Evolutionary conservation across 1,284 basidiomycete genomes (phyloP).

Genomic region (Caloboletus firmus): DNA sequence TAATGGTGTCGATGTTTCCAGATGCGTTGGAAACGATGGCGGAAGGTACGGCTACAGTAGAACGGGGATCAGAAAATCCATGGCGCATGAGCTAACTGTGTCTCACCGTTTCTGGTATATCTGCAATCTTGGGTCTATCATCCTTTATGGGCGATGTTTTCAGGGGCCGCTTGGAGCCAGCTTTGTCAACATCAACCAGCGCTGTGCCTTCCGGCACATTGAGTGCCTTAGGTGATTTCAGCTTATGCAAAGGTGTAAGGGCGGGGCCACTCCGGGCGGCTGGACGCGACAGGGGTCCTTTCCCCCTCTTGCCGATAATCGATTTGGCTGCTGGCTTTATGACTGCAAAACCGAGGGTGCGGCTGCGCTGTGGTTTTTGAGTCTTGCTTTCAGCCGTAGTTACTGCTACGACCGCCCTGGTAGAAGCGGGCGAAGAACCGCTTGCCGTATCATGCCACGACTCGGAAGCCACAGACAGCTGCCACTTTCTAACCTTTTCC

Average conservation of each 20-base stretch:
- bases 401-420: neutral
- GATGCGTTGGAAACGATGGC: slow-evolving; percentile 32
- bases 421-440: slow-evolving; percentile 1
- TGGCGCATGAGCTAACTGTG: slow-evolving; percentile 3
- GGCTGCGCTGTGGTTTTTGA: slow-evolving; percentile 10
- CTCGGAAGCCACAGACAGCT: slow-evolving; percentile 24
- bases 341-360: slow-evolving; percentile 33
- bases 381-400: slow-evolving; percentile 4
- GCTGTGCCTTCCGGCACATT: neutral
- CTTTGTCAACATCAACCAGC: neutral
- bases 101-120: slow-evolving; percentile 35
- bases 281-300: slow-evolving; percentile 5
- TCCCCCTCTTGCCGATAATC: slow-evolving; percentile 19
- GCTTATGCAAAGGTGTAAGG: neutral
- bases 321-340: slow-evolving; percentile 27
- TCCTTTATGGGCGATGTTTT: slow-evolving; percentile 3
- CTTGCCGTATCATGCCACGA: slow-evolving; percentile 1
- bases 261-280: slow-evolving; percentile 3
- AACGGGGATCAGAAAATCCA: slow-evolving; percentile 14
- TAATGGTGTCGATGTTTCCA: slow-evolving; percentile 33
- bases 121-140: slow-evolving; percentile 24
- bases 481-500: slow-evolving; percentile 37
- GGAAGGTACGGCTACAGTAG: slow-evolving; percentile 31
- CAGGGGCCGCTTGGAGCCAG: neutral
- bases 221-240: slow-evolving; percentile 1